phyloP scores from a whole-genome alignment of 108 stramenopile species.

The Conticribra guillardii region DNA sequence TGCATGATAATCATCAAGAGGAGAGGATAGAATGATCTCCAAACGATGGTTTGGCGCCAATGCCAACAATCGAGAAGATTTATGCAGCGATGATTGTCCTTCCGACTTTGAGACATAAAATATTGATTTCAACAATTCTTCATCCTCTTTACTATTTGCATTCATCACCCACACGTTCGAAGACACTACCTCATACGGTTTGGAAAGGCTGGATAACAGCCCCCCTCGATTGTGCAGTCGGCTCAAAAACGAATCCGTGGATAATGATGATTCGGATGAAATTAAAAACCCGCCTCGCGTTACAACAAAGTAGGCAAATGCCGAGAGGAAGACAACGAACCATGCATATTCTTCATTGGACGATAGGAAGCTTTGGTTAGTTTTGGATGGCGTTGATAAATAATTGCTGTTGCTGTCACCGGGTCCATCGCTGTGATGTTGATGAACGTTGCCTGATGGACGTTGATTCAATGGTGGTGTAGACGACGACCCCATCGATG shows the following conservation, averaged over 20 bases:
- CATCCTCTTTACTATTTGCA: background rate
- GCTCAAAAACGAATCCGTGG: background rate
- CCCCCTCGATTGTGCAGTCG: constrained; percentile 11
- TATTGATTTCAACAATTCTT: constrained; percentile 25
- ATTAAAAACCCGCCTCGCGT: constrained; percentile 20
- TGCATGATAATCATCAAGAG: constrained; percentile 20
- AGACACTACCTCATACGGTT: constrained; percentile 37
- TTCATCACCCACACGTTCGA: constrained; percentile 1
- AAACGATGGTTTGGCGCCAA: constrained; percentile 22
- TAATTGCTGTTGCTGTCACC: background rate
- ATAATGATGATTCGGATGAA: background rate
- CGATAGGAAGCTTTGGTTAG: background rate
- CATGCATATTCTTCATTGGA: constrained; percentile 42
- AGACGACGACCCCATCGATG: too few relatives aligned
- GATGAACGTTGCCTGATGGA: too few relatives aligned
- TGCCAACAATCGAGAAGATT: background rate
- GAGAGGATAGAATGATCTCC: constrained; percentile 43
- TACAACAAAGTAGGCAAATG: constrained; percentile 30
- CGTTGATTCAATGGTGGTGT: too few relatives aligned
- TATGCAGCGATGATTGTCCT: background rate
- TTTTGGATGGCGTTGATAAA: background rate
- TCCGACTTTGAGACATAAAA: constrained; percentile 28
- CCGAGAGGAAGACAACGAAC: constrained; percentile 41
- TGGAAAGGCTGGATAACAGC: constrained; percentile 30
- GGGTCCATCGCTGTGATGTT: too few relatives aligned